Percentiles rank a stretch among this genome's conserved stretches.
These are phyloP conservation scores for Coprinopsis cinerea DNA, from an alignment of 768 basidiomycete species.

Conservation along the genomic window DNA sequence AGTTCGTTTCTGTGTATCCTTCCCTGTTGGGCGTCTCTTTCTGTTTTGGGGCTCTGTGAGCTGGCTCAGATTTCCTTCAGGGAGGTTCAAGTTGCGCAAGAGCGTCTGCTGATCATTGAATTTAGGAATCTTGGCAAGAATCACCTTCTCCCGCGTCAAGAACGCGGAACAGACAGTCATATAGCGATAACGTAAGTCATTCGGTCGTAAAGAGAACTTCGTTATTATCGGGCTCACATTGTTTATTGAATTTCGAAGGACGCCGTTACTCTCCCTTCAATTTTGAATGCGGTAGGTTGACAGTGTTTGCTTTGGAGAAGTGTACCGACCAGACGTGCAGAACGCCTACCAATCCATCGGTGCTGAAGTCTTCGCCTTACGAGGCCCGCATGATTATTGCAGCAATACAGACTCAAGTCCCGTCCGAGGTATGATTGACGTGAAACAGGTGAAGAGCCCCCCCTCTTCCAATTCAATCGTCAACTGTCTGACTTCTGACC, in stretches of 20 bases:
- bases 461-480: neutral
- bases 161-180: neutral
- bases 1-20: neutral
- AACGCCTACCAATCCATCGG: too few relatives aligned
- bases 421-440: neutral
- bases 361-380: too few relatives aligned
- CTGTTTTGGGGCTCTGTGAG: neutral
- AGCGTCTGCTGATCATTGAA: neutral
- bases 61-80: slow-evolving; percentile 1
- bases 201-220: neutral
- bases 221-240: neutral
- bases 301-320: too few relatives aligned
- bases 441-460: neutral
- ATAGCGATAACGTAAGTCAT: neutral
- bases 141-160: slow-evolving; percentile 1
- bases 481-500: neutral
- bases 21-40: neutral
- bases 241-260: neutral
- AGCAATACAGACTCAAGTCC: too few relatives aligned
- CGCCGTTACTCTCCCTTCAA: too few relatives aligned
- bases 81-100: neutral
- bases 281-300: too few relatives aligned
- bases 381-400: too few relatives aligned
- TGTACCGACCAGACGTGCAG: too few relatives aligned
- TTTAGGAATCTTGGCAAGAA: slow-evolving; percentile 1